phyloP scores from a whole-genome alignment of 2,329 filamentous ascomycete genomes.

The Cladosporium colombiae region DNA sequence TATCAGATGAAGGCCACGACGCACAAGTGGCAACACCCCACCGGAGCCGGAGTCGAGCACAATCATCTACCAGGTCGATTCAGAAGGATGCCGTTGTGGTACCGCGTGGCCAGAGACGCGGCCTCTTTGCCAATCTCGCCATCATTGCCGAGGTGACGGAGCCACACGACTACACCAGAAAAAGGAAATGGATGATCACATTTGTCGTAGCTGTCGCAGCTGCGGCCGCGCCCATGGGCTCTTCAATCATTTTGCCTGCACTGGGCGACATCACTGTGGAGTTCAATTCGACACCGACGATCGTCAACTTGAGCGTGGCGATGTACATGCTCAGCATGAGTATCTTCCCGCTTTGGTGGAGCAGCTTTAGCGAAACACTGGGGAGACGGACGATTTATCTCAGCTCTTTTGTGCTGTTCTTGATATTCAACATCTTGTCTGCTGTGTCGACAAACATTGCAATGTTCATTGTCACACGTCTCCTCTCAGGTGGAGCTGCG shows the following conservation, averaged over 20 bases:
- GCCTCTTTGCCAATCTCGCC: slow-evolving; percentile 69
- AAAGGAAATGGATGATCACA: slow-evolving; percentile 84
- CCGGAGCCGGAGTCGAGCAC: slow-evolving; percentile 29
- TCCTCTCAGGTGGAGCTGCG: slow-evolving; percentile 73
- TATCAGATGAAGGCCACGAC: slow-evolving; percentile 31
- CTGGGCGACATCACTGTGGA: slow-evolving; percentile 64
- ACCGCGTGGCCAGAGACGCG: slow-evolving; percentile 61
- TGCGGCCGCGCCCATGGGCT: slow-evolving; percentile 78
- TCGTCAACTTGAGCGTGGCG: slow-evolving; percentile 74
- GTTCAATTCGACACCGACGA: slow-evolving; percentile 62
- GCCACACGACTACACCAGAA: slow-evolving; percentile 70
- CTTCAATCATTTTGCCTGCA: slow-evolving; percentile 77
- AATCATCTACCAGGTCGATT: slow-evolving; percentile 31
- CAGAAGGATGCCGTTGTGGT: slow-evolving; percentile 45
- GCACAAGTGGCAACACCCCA: slow-evolving; percentile 32
- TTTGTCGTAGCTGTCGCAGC: slow-evolving; percentile 74
- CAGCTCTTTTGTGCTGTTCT: slow-evolving; percentile 70
- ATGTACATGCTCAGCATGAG: slow-evolving; percentile 79
- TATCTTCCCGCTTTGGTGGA: slow-evolving; percentile 87
- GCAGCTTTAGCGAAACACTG: slow-evolving; percentile 70
- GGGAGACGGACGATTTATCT: slow-evolving; percentile 80
- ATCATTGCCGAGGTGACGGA: slow-evolving; percentile 77
- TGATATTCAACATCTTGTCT: slow-evolving; percentile 68
- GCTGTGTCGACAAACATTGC: slow-evolving; percentile 69
- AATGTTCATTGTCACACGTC: slow-evolving; percentile 76